Conservation (phyloP, 1,284 basidiomycete genomes). For the Puccinia hordei region DNA sequence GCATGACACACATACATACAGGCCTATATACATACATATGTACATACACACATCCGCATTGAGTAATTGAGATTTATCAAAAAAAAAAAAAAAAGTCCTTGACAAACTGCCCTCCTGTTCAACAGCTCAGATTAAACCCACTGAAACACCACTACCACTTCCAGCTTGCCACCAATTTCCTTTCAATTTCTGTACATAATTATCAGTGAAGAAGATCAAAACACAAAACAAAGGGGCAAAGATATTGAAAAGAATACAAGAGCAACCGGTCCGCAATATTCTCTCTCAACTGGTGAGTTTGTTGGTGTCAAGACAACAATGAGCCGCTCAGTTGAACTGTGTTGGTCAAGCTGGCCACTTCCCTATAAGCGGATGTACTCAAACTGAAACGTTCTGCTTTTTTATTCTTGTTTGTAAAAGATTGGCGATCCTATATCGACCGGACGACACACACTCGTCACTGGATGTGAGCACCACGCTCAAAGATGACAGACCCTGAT, state of each 20-base stretch:
- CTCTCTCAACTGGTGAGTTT: not conserved
- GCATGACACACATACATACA: not conserved
- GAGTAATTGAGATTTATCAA: not conserved
- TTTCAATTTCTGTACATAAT: not conserved
- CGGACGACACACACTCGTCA: not conserved
- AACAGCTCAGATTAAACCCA: not conserved
- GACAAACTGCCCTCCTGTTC: not conserved
- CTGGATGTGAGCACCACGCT: not conserved
- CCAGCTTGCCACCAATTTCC: not conserved
- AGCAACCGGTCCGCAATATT: not conserved
- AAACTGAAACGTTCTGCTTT: not conserved
- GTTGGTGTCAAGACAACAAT: not conserved
- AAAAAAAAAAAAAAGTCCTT: too few relatives aligned
- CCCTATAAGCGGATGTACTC: not conserved
- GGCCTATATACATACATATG: too few relatives aligned
- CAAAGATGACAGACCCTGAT: not conserved
- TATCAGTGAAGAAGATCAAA: not conserved
- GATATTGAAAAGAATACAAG: too few relatives aligned
- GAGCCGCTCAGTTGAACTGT: too few relatives aligned
- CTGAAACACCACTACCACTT: not conserved
- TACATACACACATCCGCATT: too few relatives aligned
- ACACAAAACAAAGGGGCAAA: not conserved
- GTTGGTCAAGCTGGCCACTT: not conserved
- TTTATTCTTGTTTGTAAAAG: not conserved
- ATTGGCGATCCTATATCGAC: not conserved